phyloP scores from a whole-genome alignment of 768 basidiomycete genomes.

The Lyophyllum semitale region DNA sequence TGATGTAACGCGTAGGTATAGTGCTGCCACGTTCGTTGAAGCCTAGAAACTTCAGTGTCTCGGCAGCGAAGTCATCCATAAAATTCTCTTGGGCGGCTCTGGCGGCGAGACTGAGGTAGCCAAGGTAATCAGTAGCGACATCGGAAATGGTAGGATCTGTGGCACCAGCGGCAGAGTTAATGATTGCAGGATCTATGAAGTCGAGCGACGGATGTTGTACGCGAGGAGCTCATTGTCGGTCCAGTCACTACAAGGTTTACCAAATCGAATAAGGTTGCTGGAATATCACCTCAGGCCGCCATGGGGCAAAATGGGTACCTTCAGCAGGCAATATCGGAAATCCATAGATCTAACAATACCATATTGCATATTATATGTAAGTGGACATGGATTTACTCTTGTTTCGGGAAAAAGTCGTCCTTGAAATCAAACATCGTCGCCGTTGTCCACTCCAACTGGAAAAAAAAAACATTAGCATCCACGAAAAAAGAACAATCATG shows the following conservation, averaged over 20 bases:
- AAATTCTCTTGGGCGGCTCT: too few relatives aligned
- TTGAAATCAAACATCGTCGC: slow-evolving; percentile 52
- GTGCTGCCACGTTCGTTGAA: slow-evolving; percentile 9
- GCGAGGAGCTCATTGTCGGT: too few relatives aligned
- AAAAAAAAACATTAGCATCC: slow-evolving; percentile 1
- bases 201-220: too few relatives aligned
- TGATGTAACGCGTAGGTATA: slow-evolving; percentile 12
- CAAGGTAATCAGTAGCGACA: too few relatives aligned
- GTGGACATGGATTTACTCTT: slow-evolving; percentile 1
- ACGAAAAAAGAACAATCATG: neutral
- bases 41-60: neutral
- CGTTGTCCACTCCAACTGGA: slow-evolving; percentile 63
- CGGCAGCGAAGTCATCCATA: too few relatives aligned
- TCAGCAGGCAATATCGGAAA: slow-evolving; percentile 15
- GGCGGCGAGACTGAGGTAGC: too few relatives aligned
- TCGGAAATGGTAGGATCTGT: too few relatives aligned
- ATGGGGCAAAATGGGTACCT: slow-evolving; percentile 24
- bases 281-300: too few relatives aligned
- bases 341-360: neutral
- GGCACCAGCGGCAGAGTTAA: too few relatives aligned
- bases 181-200: too few relatives aligned
- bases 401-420: slow-evolving; percentile 51
- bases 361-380: neutral
- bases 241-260: too few relatives aligned
- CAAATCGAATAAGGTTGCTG: too few relatives aligned